Conservation (phyloP, 164 flowering plant species). For the Magnolia changhungtana region DNA sequence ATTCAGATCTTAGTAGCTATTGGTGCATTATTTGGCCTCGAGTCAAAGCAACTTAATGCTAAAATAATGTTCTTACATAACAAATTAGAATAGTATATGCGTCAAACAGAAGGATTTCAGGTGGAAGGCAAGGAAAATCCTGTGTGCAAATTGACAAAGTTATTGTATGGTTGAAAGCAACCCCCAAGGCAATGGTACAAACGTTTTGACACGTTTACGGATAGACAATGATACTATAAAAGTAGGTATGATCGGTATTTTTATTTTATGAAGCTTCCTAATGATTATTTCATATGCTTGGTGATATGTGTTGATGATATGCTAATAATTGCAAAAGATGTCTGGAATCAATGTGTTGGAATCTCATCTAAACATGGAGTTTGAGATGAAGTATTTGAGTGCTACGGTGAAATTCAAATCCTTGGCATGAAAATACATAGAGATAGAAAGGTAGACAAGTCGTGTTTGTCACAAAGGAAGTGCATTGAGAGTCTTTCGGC, state of each 20-base stretch:
- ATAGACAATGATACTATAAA: not conserved
- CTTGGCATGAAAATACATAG: not conserved
- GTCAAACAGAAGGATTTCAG: not conserved
- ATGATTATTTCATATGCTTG: not conserved
- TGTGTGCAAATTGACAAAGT: not conserved
- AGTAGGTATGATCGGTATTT: not conserved
- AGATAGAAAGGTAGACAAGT: not conserved
- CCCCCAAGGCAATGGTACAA: conserved; percentile 3
- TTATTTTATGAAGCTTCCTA: too few species aligned
- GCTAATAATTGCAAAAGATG: not conserved
- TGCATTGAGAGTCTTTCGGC: not conserved
- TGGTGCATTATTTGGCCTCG: not conserved
- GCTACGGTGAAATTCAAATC: not conserved
- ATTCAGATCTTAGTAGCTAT: not conserved
- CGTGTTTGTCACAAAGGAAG: not conserved
- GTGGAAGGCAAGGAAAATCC: not conserved
- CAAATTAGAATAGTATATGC: not conserved
- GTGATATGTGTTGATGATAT: not conserved
- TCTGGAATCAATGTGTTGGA: not conserved
- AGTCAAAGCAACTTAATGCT: not conserved
- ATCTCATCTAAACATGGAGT: not conserved
- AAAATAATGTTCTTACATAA: not conserved
- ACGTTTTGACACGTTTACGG: not conserved
- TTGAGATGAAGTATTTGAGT: conserved; percentile 2
- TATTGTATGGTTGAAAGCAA: conserved; percentile 1